A percentile compares a stretch with the other conserved stretches of the same genome.
These are phyloP conservation scores for Isoetes taiwanensis DNA, from an alignment of 75 land plant genomes.

Conservation along the genomic window DNA sequence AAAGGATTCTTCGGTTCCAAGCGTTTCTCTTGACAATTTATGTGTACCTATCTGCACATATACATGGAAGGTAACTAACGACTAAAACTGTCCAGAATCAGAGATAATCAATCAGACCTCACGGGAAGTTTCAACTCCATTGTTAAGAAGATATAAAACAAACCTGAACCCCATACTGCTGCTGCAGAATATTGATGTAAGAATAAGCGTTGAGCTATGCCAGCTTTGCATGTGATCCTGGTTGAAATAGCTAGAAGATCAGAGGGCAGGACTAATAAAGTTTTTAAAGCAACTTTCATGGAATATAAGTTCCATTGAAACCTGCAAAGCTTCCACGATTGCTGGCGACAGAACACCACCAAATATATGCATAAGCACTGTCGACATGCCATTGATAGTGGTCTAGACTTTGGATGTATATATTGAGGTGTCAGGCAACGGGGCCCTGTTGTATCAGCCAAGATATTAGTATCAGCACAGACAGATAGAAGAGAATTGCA, in stretches of 20 bases:
- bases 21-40: too few relatives aligned
- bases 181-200: conserved; percentile 75
- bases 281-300: too few relatives aligned
- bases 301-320: too few relatives aligned
- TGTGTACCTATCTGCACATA: too few relatives aligned
- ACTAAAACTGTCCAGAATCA: neutral
- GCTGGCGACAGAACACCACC: conserved; percentile 98
- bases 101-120: conserved; percentile 31
- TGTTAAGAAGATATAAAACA: too few relatives aligned
- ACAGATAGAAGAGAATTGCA: too few relatives aligned
- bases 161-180: conserved; percentile 70
- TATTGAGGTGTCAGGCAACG: conserved; percentile 53
- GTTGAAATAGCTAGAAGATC: too few relatives aligned
- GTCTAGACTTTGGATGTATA: conserved; percentile 51
- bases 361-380: conserved; percentile 79
- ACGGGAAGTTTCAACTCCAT: conserved; percentile 81
- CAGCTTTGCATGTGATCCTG: conserved; percentile 86
- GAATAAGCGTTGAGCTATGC: conserved; percentile 64
- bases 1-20: too few relatives aligned
- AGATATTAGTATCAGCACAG: too few relatives aligned
- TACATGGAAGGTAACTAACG: too few relatives aligned
- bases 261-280: too few relatives aligned
- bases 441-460: too few relatives aligned
- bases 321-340: conserved; percentile 86
- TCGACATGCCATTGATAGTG: conserved; percentile 88